phyloP scores from a whole-genome alignment of 495 filamentous ascomycete genomes.

The Durotheca rogersii region DNA sequence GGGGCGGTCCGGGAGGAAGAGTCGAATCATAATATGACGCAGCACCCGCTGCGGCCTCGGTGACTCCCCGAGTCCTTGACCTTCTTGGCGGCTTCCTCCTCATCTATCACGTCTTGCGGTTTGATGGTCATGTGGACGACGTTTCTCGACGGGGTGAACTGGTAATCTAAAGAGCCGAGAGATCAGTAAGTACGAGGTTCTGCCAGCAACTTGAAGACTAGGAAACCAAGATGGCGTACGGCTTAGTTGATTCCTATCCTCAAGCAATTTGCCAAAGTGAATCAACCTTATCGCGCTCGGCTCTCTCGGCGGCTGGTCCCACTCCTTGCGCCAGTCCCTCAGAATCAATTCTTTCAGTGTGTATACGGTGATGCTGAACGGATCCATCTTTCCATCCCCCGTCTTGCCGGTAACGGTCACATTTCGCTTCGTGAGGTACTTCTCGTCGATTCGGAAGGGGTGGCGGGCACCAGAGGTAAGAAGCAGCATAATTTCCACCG shows the following conservation, averaged over 20 bases:
- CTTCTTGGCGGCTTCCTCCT: slow-evolving; percentile 76
- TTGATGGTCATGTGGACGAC: slow-evolving; percentile 93
- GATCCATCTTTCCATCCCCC: slow-evolving; percentile 61
- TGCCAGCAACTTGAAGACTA: neutral
- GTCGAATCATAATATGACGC: slow-evolving; percentile 65
- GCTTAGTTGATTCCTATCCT: slow-evolving; percentile 78
- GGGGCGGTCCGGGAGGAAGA: no score
- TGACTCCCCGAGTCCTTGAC: slow-evolving; percentile 62
- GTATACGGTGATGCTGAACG: slow-evolving; percentile 85
- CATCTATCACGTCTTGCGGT: slow-evolving; percentile 84
- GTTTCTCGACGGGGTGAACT: slow-evolving; percentile 70
- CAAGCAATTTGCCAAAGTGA: slow-evolving; percentile 81
- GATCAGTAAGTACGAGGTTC: neutral
- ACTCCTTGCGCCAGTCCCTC: slow-evolving; percentile 87
- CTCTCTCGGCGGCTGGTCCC: slow-evolving; percentile 79
- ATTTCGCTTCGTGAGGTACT: slow-evolving; percentile 76
- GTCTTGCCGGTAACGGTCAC: slow-evolving; percentile 66
- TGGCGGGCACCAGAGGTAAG: slow-evolving; percentile 80
- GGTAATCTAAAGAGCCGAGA: slow-evolving; percentile 62
- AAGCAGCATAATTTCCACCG: slow-evolving; percentile 65
- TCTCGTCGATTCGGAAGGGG: slow-evolving; percentile 83
- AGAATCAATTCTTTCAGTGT: slow-evolving; percentile 89
- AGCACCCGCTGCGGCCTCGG: slow-evolving; percentile 72
- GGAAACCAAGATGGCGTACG: slow-evolving; percentile 48
- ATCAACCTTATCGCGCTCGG: slow-evolving; percentile 86